Base-by-base conservation (phyloP, 192 early-diverging fungal genomes). In the Backusella westeae region DNA sequence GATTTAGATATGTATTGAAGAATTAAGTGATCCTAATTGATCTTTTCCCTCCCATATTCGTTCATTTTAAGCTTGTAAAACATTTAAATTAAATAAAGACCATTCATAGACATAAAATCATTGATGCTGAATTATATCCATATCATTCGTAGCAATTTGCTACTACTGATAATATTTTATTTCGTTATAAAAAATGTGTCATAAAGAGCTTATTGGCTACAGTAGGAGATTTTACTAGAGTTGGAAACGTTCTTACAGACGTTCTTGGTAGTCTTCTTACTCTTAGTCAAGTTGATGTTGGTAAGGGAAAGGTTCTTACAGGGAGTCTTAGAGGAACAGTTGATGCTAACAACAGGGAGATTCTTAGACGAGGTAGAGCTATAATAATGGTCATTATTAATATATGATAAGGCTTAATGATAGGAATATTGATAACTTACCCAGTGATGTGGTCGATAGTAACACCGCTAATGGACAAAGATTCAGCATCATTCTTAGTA, bases 381-480 rank as follows among this genome's bases (percentile, higher is more conserved):
- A 75, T 46, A 34, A 36, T 67, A 53, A 53, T 53, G n/a, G n/a
- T 2, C n/a, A 21, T 19, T n/a, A 53, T 53, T n/a, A 53, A 53
- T 53, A 53, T n/a, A 53, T 34, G 23, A 67, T 21, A 67, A 34
- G 0, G 0, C 12, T 34, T 67, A 67, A 10, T 15, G 23, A 6
- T 19, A 68, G 3, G 4, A 35, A 68, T 8, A 38, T 35, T 68
- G 35, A 35, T 19, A 34, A 2, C 7, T 41, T 39, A 77, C 34
- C 85, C 85, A 35, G 82, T 77, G 10, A 86, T 73, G 46, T 86
- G 84, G 53, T 74, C 71, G 36, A 82, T 49, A 19, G 69, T 84
- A 34, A 88, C 74, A 66, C 77, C 78, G 9, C 80, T 77, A 73
- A 88, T 88, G 12, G 76, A 76, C 52, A 77, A 71, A 14, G 70